phyloP scores from a whole-genome alignment of 2,329 filamentous ascomycete species.

The Venturia oleaginea region DNA sequence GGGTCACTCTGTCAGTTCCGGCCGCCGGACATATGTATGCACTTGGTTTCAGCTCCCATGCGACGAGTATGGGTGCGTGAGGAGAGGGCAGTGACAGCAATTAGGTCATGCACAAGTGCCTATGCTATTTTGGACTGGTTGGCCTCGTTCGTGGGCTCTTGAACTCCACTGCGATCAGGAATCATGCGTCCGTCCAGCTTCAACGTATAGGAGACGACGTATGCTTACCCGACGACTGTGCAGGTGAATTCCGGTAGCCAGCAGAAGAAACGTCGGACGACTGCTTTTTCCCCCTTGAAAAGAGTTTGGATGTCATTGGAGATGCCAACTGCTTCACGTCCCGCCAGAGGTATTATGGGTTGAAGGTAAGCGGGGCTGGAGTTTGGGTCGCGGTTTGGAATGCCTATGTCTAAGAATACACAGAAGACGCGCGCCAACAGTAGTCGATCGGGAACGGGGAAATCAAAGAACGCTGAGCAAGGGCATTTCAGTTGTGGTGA shows the following conservation, averaged over 20 bases:
- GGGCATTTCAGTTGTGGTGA: background rate
- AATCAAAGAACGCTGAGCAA: background rate
- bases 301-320: conserved; percentile 5
- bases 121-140: background rate
- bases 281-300: background rate
- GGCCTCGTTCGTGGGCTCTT: background rate
- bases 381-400: background rate
- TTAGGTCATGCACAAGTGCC: background rate
- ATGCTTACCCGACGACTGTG: conserved; percentile 2
- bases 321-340: background rate
- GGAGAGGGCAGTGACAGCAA: background rate
- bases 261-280: conserved; percentile 2
- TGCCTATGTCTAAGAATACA: conserved; percentile 4
- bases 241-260: conserved; percentile 4
- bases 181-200: background rate
- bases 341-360: background rate
- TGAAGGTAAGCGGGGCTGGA: background rate
- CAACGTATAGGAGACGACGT: background rate
- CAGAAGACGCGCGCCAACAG: background rate
- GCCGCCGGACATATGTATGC: background rate
- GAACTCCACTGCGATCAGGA: background rate
- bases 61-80: conserved; percentile 1
- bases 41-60: background rate
- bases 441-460: background rate
- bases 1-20: background rate